Percentiles rank a stretch among this genome's conserved stretches.
Conservation (phyloP, 345 rosid genomes). For the Arabidopsis suecica region DNA sequence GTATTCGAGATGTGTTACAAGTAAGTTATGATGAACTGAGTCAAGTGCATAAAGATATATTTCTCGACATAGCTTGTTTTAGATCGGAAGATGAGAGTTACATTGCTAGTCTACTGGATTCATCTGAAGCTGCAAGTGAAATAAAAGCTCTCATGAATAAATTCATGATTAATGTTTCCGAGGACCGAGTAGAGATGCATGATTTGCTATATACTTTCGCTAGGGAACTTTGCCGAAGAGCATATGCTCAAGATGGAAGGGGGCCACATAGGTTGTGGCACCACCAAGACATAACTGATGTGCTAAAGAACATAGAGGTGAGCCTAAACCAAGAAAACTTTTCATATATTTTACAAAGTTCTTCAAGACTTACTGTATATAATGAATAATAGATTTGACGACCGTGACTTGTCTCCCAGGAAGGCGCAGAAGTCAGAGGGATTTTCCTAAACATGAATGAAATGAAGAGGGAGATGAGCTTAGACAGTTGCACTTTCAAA, state of each 20-base stretch:
- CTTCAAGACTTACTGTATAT: too few relatives aligned
- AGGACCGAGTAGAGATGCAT: slow-evolving; percentile 35
- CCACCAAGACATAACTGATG: too few relatives aligned
- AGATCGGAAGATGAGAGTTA: not conserved
- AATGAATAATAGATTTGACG: too few relatives aligned
- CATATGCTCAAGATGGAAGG: too few relatives aligned
- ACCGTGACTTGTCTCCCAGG: slow-evolving; percentile 18
- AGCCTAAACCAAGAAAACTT: too few relatives aligned
- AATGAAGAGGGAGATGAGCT: not conserved
- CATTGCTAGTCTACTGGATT: slow-evolving; percentile 21
- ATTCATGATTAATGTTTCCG: slow-evolving; percentile 20
- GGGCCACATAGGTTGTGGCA: too few relatives aligned
- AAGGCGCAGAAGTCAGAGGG: not conserved
- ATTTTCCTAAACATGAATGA: slow-evolving; percentile 19
- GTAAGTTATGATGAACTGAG: slow-evolving; percentile 44
- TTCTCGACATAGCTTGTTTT: slow-evolving; percentile 52
- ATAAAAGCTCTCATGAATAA: slow-evolving; percentile 31
- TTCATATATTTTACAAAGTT: too few relatives aligned
- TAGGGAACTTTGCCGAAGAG: not conserved
- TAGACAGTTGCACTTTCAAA: not conserved
- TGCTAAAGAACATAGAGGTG: too few relatives aligned
- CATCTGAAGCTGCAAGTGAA: not conserved
- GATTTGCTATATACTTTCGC: slow-evolving; percentile 42
- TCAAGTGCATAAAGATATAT: slow-evolving; percentile 10
- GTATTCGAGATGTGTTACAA: slow-evolving; percentile 33